Evolutionary conservation across 352 stramenopile genomes (phyloP).

Genomic region (Achlya hypogyna): DNA sequence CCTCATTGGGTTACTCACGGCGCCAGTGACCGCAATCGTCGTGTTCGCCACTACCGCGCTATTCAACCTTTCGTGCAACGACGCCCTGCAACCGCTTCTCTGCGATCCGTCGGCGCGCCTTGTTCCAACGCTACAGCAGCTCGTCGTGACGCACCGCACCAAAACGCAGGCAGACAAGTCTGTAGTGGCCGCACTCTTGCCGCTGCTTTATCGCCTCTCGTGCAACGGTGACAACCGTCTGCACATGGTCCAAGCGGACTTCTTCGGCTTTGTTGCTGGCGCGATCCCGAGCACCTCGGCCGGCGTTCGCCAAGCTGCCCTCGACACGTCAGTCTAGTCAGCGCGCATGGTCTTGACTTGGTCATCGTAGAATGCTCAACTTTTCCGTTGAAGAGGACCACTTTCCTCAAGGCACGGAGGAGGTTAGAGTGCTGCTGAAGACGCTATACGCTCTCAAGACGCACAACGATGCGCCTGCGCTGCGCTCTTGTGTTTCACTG

Average conservation of each 20-base stretch:
- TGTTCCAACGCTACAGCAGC: conserved; percentile 35
- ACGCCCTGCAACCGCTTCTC: conserved; percentile 46
- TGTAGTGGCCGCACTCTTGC: background rate
- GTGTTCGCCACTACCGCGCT: conserved; percentile 52
- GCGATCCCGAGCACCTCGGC: conserved; percentile 3
- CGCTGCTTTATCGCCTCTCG: conserved; percentile 9
- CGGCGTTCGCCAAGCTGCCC: background rate
- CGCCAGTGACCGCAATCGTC: conserved; percentile 25
- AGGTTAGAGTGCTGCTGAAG: conserved; percentile 36
- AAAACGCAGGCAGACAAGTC: background rate
- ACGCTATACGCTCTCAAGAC: conserved; percentile 29
- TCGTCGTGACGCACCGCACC: conserved; percentile 36
- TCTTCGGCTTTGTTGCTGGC: conserved; percentile 6
- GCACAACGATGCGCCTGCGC: background rate
- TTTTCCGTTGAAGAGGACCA: conserved; percentile 29
- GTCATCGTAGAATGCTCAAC: conserved; percentile 3
- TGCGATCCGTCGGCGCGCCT: conserved; percentile 30
- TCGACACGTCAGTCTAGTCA: conserved; percentile 5
- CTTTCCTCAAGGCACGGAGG: conserved; percentile 58
- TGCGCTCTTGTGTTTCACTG: conserved; percentile 31
- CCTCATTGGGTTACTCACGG: conserved; percentile 39
- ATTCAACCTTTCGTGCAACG: conserved; percentile 71
- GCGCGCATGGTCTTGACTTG: background rate
- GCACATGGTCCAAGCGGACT: background rate
- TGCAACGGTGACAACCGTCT: background rate